These are phyloP conservation scores for Leccinellum rugosiceps DNA, from an alignment of 768 basidiomycete genomes.

Conservation along the genomic window DNA sequence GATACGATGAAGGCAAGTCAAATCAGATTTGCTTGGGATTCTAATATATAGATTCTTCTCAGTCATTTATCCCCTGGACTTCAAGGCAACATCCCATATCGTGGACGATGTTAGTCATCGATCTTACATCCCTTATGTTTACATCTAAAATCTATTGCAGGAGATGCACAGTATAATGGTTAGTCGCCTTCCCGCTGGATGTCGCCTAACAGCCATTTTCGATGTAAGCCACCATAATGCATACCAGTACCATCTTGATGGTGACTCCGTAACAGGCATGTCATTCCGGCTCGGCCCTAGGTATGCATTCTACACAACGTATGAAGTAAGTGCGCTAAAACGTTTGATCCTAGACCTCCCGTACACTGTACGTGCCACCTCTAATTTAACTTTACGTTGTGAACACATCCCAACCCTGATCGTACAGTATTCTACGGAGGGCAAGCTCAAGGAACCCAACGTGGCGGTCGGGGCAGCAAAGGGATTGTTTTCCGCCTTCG, in stretches of 20 bases:
- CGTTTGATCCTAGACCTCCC: conserved; percentile 51
- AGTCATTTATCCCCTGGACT: conserved; percentile 88
- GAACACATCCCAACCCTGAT: not conserved
- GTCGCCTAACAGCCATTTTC: conserved; percentile 82
- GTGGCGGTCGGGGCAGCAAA: conserved; percentile 83
- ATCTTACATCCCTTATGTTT: not conserved
- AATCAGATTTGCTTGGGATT: conserved; percentile 5
- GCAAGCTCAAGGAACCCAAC: conserved; percentile 93
- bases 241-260: not conserved
- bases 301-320: conserved; percentile 34
- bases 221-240: conserved; percentile 50
- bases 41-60: not conserved
- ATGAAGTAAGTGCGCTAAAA: not conserved
- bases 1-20: conserved; percentile 68
- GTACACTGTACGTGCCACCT: conserved; percentile 48
- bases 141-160: conserved; percentile 32
- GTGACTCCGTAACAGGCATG: conserved; percentile 52
- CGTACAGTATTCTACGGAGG: conserved; percentile 85
- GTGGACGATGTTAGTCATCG: conserved; percentile 76
- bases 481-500: conserved; percentile 74
- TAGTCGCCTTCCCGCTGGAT: conserved; percentile 74
- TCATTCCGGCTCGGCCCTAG: conserved; percentile 87
- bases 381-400: not conserved
- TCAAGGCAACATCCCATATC: conserved; percentile 66
- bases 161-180: conserved; percentile 80